These are phyloP conservation scores for Castanea mollissima DNA, from an alignment of 306 rosid species.

Conservation along the genomic window DNA sequence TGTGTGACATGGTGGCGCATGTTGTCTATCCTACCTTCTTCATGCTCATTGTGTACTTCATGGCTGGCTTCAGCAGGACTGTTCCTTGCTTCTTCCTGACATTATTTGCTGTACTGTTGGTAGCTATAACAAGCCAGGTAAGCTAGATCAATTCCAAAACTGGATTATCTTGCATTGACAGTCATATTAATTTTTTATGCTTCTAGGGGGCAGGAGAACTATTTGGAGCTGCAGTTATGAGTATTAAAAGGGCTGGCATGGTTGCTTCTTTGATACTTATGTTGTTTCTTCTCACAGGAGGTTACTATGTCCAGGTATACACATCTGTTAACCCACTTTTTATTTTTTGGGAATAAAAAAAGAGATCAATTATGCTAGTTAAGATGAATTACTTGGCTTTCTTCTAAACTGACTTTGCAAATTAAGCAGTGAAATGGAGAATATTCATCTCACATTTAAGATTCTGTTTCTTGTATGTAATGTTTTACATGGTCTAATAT, in stretches of 20 bases:
- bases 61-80: slow-evolving; percentile 89
- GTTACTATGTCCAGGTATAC: slow-evolving; percentile 88
- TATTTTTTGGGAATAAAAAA: neutral
- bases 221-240: slow-evolving; percentile 87
- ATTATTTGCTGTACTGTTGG: slow-evolving; percentile 52
- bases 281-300: slow-evolving; percentile 93
- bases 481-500: no score
- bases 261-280: slow-evolving; percentile 80
- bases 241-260: slow-evolving; percentile 76
- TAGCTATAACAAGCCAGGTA: slow-evolving; percentile 93
- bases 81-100: slow-evolving; percentile 71
- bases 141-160: slow-evolving; percentile 11
- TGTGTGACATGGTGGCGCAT: slow-evolving; percentile 93
- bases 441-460: no score
- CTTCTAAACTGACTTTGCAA: neutral
- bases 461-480: no score
- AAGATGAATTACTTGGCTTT: neutral
- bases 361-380: neutral
- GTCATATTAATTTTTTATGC: slow-evolving; percentile 1
- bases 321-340: neutral
- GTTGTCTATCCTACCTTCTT: slow-evolving; percentile 73
- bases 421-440: neutral
- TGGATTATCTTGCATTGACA: neutral
- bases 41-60: slow-evolving; percentile 79
- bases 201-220: slow-evolving; percentile 88